These are phyloP conservation scores for Claviceps quebecensis DNA, from an alignment of 2,329 filamentous ascomycete species.

Conservation along the genomic window DNA sequence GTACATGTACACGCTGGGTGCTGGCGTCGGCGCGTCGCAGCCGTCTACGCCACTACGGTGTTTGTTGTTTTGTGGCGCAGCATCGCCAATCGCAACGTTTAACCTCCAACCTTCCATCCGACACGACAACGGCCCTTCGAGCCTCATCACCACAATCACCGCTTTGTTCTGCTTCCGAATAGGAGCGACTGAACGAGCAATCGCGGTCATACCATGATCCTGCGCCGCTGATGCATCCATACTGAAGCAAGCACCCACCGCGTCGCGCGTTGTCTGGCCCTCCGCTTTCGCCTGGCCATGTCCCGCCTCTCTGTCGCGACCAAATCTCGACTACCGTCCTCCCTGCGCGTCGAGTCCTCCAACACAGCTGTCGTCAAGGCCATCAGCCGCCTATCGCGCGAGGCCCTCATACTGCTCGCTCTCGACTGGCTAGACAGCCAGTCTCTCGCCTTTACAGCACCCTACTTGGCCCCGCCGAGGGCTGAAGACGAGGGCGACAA, in stretches of 20 bases:
- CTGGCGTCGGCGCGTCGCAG: too few species aligned
- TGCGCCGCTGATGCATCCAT: background rate
- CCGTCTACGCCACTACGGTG: too few species aligned
- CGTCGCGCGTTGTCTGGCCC: background rate
- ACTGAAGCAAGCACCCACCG: background rate
- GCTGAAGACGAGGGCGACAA: conserved; percentile 25
- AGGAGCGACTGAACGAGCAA: background rate
- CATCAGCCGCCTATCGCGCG: conserved; percentile 55
- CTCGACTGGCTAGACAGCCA: conserved; percentile 64
- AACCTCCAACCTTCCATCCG: too few species aligned
- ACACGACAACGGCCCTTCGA: background rate
- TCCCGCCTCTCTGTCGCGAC: conserved; percentile 53
- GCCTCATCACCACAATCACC: background rate
- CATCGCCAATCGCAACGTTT: background rate
- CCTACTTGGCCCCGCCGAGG: conserved; percentile 16
- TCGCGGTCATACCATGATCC: background rate
- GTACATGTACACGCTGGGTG: too few species aligned
- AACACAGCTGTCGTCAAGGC: conserved; percentile 52
- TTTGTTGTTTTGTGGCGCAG: background rate
- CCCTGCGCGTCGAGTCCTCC: conserved; percentile 51
- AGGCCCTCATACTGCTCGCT: conserved; percentile 56
- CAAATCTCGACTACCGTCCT: conserved; percentile 55
- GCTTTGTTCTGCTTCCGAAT: background rate
- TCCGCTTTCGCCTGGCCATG: conserved; percentile 20
- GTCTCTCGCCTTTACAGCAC: conserved; percentile 41